A percentile compares a stretch with the other conserved stretches of the same genome.
These are phyloP conservation scores for Tetrapisispora nanseiensis DNA, from an alignment of 805 yeast species.

Conservation along the genomic window DNA sequence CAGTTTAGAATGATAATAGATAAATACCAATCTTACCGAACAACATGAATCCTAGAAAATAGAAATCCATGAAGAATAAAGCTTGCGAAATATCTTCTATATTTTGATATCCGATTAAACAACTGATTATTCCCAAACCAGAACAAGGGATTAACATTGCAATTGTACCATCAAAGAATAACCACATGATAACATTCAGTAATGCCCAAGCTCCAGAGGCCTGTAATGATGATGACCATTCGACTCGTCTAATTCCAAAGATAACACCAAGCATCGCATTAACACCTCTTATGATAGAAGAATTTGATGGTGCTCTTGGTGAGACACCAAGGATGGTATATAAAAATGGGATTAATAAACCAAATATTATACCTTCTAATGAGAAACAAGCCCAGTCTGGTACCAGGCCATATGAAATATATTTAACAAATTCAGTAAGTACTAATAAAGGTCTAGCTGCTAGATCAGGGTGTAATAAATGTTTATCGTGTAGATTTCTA, in stretches of 20 bases:
- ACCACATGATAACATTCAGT: slow-evolving; percentile 58
- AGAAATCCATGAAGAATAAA: slow-evolving; percentile 37
- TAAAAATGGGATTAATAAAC: slow-evolving; percentile 41
- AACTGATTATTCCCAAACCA: slow-evolving; percentile 18
- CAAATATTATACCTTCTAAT: slow-evolving; percentile 49
- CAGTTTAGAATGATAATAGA: slow-evolving; percentile 27
- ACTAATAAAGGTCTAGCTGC: slow-evolving; percentile 35
- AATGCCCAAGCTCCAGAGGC: slow-evolving; percentile 55
- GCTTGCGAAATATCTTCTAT: slow-evolving; percentile 14
- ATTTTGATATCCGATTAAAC: slow-evolving; percentile 13
- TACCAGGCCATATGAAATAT: slow-evolving; percentile 9
- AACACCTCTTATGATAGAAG: slow-evolving; percentile 16
- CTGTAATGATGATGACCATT: slow-evolving; percentile 59
- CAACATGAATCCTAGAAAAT: slow-evolving; percentile 53
- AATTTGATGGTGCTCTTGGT: slow-evolving; percentile 7
- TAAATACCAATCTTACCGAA: slow-evolving; percentile 64
- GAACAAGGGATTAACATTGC: slow-evolving; percentile 39
- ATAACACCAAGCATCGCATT: slow-evolving; percentile 63
- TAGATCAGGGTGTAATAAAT: slow-evolving; percentile 33
- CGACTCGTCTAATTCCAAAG: slow-evolving; percentile 58
- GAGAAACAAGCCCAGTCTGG: slow-evolving; percentile 30
- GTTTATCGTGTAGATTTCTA: slow-evolving; percentile 43
- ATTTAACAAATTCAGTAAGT: slow-evolving; percentile 23
- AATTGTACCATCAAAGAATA: slow-evolving; percentile 49
- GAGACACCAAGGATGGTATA: slow-evolving; percentile 20